Percentiles rank a stretch among this genome's conserved stretches.
phyloP scores from a whole-genome alignment of 1,139 yeast species.

The Williopsis jadinii region DNA sequence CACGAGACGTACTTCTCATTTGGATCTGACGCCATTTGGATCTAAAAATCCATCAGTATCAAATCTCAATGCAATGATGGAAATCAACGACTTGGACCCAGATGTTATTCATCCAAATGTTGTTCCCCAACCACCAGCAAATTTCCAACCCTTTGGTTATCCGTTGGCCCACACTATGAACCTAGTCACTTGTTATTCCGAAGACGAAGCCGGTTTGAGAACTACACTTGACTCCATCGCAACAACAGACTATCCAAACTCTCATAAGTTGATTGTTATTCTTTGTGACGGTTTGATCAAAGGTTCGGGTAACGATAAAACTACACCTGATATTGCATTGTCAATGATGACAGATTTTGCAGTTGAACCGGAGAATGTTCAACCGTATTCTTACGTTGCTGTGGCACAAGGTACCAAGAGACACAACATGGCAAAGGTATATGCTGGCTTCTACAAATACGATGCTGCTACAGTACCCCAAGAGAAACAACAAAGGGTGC shows the following conservation, averaged over 20 bases:
- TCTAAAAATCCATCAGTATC: constrained; percentile 22
- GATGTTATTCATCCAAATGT: constrained; percentile 68
- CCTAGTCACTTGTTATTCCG: constrained; percentile 92
- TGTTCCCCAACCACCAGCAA: constrained; percentile 83
- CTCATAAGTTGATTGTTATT: constrained; percentile 79
- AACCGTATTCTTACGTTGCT: constrained; percentile 82
- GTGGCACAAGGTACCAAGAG: constrained; percentile 90
- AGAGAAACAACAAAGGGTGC: constrained; percentile 85
- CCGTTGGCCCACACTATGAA: constrained; percentile 83
- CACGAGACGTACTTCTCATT: constrained; percentile 10
- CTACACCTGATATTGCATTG: constrained; percentile 85
- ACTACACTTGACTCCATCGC: constrained; percentile 87
- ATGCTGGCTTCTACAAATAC: constrained; percentile 84
- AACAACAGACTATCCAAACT: constrained; percentile 89
- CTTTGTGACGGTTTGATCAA: constrained; percentile 92
- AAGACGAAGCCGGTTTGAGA: constrained; percentile 78
- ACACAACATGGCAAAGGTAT: constrained; percentile 96
- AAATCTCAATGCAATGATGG: constrained; percentile 15
- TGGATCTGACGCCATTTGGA: constrained; percentile 28
- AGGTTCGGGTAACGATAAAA: constrained; percentile 81
- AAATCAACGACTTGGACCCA: constrained; percentile 50
- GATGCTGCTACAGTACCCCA: constrained; percentile 65
- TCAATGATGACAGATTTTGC: constrained; percentile 84
- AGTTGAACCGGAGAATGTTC: constrained; percentile 63
- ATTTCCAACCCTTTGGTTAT: constrained; percentile 78